Percentiles rank a stretch among this genome's conserved stretches.
Conservation (phyloP, 139 green algal genomes). For the Dunaliella sp. region DNA sequence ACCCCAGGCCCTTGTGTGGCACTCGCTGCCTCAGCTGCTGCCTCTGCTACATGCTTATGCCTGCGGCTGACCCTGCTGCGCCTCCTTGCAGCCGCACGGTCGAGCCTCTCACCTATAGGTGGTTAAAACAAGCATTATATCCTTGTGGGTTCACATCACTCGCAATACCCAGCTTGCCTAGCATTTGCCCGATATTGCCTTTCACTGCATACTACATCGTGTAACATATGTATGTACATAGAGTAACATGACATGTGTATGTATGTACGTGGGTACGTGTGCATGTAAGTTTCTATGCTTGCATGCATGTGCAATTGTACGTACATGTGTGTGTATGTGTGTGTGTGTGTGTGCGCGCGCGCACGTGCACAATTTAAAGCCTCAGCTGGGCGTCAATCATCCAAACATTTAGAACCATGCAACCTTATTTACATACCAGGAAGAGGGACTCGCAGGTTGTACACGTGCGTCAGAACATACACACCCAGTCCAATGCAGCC, state of each 20-base stretch:
- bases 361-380: background rate
- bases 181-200: too few species aligned
- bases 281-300: too few species aligned
- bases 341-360: too few species aligned
- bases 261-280: too few species aligned
- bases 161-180: too few species aligned
- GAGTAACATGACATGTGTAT: too few species aligned
- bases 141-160: background rate
- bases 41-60: background rate
- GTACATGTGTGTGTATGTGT: too few species aligned
- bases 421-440: background rate
- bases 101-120: background rate
- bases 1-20: background rate
- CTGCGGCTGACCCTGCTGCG: background rate
- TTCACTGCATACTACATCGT: too few species aligned
- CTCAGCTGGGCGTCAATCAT: background rate
- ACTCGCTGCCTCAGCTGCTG: background rate
- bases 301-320: too few species aligned
- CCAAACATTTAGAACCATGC: background rate
- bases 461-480: conserved; percentile 28
- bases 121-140: background rate
- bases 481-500: conserved; percentile 29
- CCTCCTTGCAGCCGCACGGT: background rate
- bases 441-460: conserved; percentile 25
- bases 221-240: too few species aligned